phyloP scores from a whole-genome alignment of 2,329 filamentous ascomycete genomes.

The Epichloe festucae region DNA sequence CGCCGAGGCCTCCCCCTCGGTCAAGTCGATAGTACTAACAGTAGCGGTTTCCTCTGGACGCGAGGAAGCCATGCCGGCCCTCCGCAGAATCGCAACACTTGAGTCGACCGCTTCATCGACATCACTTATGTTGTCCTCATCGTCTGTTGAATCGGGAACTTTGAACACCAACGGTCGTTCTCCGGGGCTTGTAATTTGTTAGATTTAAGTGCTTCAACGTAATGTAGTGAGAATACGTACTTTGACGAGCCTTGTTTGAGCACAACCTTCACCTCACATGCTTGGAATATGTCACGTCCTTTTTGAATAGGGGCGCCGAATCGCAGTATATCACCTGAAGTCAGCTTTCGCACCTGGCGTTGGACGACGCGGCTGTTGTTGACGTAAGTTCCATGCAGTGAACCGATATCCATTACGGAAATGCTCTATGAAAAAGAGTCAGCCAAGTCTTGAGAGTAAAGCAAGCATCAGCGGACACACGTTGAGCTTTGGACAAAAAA shows the following conservation, averaged over 20 bases:
- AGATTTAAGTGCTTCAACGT: neutral
- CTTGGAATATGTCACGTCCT: constrained; percentile 21
- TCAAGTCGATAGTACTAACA: constrained; percentile 11
- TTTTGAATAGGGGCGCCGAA: constrained; percentile 25
- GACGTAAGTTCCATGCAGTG: constrained; percentile 40
- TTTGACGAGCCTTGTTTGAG: constrained; percentile 16
- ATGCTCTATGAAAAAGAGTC: constrained; percentile 24
- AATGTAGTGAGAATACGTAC: constrained; percentile 9
- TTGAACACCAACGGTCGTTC: constrained; percentile 22
- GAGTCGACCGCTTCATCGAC: constrained; percentile 14
- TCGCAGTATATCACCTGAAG: constrained; percentile 19
- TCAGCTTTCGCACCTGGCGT: constrained; percentile 10
- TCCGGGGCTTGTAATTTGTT: constrained; percentile 11
- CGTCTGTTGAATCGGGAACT: constrained; percentile 30
- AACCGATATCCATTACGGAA: constrained; percentile 31
- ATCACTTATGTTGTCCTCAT: constrained; percentile 16
- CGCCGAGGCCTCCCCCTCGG: constrained; percentile 1
- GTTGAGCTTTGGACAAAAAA: constrained; percentile 29
- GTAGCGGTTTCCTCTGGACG: constrained; percentile 9
- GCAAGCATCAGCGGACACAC: constrained; percentile 19
- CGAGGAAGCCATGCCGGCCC: constrained; percentile 14
- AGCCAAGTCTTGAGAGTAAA: constrained; percentile 3
- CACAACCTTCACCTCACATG: constrained; percentile 23
- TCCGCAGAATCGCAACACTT: constrained; percentile 14
- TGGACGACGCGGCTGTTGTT: constrained; percentile 19